Evolutionary conservation across 164 flowering plant species (phyloP), one percentile per base, ranked within the genome.

Genomic region (Brasenia schreberi): DNA sequence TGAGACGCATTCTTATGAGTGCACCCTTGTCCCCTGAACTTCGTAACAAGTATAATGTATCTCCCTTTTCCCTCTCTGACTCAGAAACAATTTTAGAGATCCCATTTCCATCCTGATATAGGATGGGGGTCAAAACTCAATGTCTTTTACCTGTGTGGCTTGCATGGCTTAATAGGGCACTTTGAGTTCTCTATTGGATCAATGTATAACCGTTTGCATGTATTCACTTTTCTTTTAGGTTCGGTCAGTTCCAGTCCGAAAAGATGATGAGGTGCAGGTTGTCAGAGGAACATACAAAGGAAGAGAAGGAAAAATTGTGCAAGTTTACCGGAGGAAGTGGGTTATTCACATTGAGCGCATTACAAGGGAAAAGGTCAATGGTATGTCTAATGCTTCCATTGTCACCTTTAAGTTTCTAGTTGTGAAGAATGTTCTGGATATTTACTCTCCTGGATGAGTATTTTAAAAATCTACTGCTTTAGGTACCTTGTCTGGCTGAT

Each of bases 241-340:
- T 53, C 65, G 70, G 14, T 72, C 78, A 4, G 70, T 76, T 2
- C 78, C 78, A 6, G 70, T 76, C 6, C 45, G 75, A 7, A 76
- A 76, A 65, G 78, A 76, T 67, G 78, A 76, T 65, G 78, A 76
- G 65, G 75, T 76, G 16, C 78, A 72, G 69, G 75, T 76, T 11
- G 75, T 69, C 1, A 64, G 78, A 18, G 73, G 78, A 5, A 69
- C 78, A 39, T 76, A 19, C 71, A 72, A 76, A 53, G 78, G 75
- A 14, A 49, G 78, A 33, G 78, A 76, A 56, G 75, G 75, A 2
- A 76, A 76, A 65, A 72, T 76, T 11, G 73, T 72, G 5, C 75
- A 72, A 39, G 78, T 72, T 11, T 72, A 75, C 61, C 72, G 75
- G 7, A 64, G 73, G 27, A 72, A 67, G 45, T 75, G 75, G 78